These are phyloP conservation scores for Plasmopara viticola DNA, from an alignment of 352 stramenopile species.

Conservation along the genomic window DNA sequence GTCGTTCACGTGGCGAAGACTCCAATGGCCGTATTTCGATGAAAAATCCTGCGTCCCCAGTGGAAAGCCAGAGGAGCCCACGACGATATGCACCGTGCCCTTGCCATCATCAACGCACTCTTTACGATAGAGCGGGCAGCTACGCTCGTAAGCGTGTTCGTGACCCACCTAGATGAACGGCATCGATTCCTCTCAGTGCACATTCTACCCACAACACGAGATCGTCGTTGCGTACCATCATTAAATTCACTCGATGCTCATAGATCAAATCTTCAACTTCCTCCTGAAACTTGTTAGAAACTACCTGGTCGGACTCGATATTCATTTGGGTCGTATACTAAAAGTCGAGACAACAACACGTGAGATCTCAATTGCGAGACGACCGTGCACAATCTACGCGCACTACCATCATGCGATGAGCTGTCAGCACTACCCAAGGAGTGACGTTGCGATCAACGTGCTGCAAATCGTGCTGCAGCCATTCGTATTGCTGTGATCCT, in stretches of 20 bases:
- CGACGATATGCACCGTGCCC: conserved; percentile 67
- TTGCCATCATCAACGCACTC: conserved; percentile 48
- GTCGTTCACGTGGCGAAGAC: conserved; percentile 51
- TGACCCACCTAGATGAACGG: conserved; percentile 57
- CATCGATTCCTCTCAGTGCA: conserved; percentile 5
- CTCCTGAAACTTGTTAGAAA: conserved; percentile 72
- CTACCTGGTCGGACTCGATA: conserved; percentile 50
- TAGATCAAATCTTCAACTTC: conserved; percentile 87
- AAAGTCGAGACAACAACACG: not conserved
- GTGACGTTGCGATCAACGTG: conserved; percentile 73
- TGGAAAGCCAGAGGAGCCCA: conserved; percentile 67
- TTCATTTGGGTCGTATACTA: conserved; percentile 50
- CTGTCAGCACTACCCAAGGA: conserved; percentile 89
- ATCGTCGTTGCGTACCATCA: conserved; percentile 45
- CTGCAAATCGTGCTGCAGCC: conserved; percentile 73
- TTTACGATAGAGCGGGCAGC: conserved; percentile 67
- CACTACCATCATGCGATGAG: conserved; percentile 82
- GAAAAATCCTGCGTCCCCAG: conserved; percentile 49
- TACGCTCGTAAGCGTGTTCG: conserved; percentile 87
- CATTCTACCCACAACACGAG: not conserved
- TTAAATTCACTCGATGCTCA: conserved; percentile 81
- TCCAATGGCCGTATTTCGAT: conserved; percentile 56
- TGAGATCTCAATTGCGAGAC: conserved; percentile 2
- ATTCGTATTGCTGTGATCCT: conserved; percentile 84
- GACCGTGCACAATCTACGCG: not conserved